Base-by-base conservation (phyloP, 2,329 filamentous ascomycete genomes). In the Fusarium illudens region DNA sequence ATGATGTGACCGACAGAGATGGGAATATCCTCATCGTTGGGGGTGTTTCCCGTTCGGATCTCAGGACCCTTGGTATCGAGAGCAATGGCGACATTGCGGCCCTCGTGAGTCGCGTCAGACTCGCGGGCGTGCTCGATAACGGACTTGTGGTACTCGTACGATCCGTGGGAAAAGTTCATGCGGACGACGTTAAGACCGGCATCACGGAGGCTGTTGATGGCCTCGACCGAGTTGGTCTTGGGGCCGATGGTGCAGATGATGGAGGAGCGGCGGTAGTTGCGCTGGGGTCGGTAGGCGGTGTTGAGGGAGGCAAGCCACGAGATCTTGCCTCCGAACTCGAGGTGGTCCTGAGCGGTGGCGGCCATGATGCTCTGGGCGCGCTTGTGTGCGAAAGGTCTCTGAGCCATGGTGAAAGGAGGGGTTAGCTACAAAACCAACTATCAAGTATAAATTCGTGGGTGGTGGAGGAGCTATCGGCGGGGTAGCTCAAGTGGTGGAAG, bases 171-270 rank as follows among this genome's bases (percentile, higher is more conserved):
- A 81, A 98, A 98, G 91, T 99, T 99, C 96, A 99, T 99, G 84
- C 96, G 95, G 74, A 98, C 96, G 73, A 99, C 94, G 84, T 98
- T 98, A 77, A 98, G 90, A 83, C 96, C 96, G 71, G 91, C 91
- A 78, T 87, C 88, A 81, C 95, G 93, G 76, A 99, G 92, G 80
- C 90, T 88, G 84, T 98, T 98, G 85, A 99, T 97, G 82, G 94
- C 94, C 85, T 97, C 92, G 61, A 94, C 91, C 34, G 93, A 97
- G 87, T 99, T 99, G 75, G 96, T 99, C 90, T 98, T 99, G 79
- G 96, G 96, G 68, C 96, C 96, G 80, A 99, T 98, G 76, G 96
- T 98, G 86, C 95, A 94, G 83, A 99, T 97, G 85, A 99, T 99
- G 78, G 94, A 97, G 68, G 95, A 97, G 74, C 96, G 91, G 78